Conservation (phyloP, 1,139 yeast genomes). For the Spathaspora jeffriesii region DNA sequence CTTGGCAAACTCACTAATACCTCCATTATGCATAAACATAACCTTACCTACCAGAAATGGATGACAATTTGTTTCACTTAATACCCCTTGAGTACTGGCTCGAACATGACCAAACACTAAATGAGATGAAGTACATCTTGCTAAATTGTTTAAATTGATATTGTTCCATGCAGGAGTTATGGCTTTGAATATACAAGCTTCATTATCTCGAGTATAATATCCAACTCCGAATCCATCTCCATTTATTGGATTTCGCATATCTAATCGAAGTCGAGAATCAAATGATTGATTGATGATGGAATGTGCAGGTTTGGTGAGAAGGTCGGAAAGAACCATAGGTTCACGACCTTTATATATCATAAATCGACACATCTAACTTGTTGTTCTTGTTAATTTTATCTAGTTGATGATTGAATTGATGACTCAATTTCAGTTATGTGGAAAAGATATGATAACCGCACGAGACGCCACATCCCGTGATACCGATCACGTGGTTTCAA, state of each 20-base stretch:
- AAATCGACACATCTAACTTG: constrained; percentile 51
- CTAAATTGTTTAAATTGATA: constrained; percentile 79
- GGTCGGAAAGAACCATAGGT: constrained; percentile 81
- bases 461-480: no score
- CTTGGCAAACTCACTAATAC: constrained; percentile 68
- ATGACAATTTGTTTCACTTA: constrained; percentile 94
- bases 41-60: constrained; percentile 85
- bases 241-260: constrained; percentile 87
- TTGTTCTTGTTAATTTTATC: no score
- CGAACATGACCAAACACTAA: constrained; percentile 94
- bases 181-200: constrained; percentile 70
- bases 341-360: constrained; percentile 60
- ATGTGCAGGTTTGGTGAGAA: constrained; percentile 93
- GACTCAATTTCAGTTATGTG: no score
- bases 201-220: constrained; percentile 67
- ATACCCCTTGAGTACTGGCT: constrained; percentile 93
- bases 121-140: constrained; percentile 82
- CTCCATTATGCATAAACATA: constrained; percentile 98
- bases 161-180: constrained; percentile 99
- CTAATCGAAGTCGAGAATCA: constrained; percentile 85
- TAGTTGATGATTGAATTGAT: no score
- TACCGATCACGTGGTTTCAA: no score
- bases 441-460: no score
- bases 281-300: constrained; percentile 96
- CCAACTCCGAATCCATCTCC: constrained; percentile 99